Evolutionary conservation across 805 yeast species (phyloP).

Genomic region (Candida tallmaniae): DNA sequence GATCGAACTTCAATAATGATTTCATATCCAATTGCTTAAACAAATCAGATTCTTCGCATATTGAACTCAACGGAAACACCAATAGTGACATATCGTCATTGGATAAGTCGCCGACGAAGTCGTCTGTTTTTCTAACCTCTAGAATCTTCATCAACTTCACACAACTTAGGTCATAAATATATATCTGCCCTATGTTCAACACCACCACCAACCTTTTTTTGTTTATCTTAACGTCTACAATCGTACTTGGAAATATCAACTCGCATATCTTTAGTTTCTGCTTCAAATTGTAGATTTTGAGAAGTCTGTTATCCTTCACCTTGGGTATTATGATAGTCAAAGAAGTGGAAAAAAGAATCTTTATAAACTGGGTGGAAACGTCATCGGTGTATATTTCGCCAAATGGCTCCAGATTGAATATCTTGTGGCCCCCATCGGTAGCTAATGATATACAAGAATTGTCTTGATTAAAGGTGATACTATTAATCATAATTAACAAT

Average conservation of each 20-base stretch:
- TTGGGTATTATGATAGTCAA: constrained; percentile 38
- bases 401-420: constrained; percentile 43
- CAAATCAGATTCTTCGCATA: constrained; percentile 29
- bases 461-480: constrained; percentile 40
- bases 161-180: constrained; percentile 85
- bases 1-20: constrained; percentile 15
- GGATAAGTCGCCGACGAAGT: constrained; percentile 34
- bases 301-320: constrained; percentile 20
- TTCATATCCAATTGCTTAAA: constrained; percentile 15
- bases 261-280: constrained; percentile 67
- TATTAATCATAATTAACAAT: constrained; percentile 25
- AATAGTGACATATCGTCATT: constrained; percentile 32
- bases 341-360: constrained; percentile 40
- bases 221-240: constrained; percentile 71
- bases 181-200: constrained; percentile 69
- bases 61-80: constrained; percentile 28
- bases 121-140: constrained; percentile 18
- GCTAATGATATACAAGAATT: constrained; percentile 35
- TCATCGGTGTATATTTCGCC: constrained; percentile 32
- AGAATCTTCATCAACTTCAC: constrained; percentile 63
- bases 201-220: constrained; percentile 77
- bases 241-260: constrained; percentile 74
- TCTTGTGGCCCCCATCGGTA: constrained; percentile 27
- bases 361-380: constrained; percentile 27
- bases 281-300: constrained; percentile 37